Evolutionary conservation across 2,329 filamentous ascomycete species (phyloP), one percentile per base, ranked within the genome.

Genomic region (Fusarium sp.): DNA sequence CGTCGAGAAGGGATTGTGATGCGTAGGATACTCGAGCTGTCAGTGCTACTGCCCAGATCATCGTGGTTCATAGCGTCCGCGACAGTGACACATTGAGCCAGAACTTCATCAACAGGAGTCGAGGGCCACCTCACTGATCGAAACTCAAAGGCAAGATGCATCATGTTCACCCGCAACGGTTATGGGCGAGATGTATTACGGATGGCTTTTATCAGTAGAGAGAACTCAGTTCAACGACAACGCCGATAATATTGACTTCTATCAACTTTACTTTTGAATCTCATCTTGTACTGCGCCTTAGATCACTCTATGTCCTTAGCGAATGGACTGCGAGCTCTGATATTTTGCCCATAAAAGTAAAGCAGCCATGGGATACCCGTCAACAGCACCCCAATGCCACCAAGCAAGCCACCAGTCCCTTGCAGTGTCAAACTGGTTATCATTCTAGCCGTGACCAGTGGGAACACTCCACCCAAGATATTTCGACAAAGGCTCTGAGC

Each of bases 401-500:
- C 91, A 3, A 93, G 80, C 20, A 93, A 81, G 74, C 90, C 91
- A 4, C 88, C 90, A 0, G 91, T 91, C 3, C 85, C 89, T 3
- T 87, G 86, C 72, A 88, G 91, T 0, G 87, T 87, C 64, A 93
- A 82, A 5, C 83, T 84, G 5, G 79, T 85, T 71, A 92, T 92
- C 89, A 93, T 89, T 63, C 76, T 93, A 92, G 82, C 93, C 91
- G 93, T 94, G 14, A 97, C 88, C 3, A 98, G 84, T 0, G 95
- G 94, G 70, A 98, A 97, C 0, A 91, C 82, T 4, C 94, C 95
- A 12, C 92, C 94, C 0, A 98, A 83, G 5, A 97, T 85, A 79
- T 98, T 98, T 9, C 95, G 89, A 77, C 94, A 96, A 79, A 94
- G 95, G n/a, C 90, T 93, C 83, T 98, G 94, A 1, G 94, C 94